Percentiles rank a stretch among this genome's conserved stretches.
Conservation (phyloP, 169 alveolate species). For the Eimeria maxima region DNA sequence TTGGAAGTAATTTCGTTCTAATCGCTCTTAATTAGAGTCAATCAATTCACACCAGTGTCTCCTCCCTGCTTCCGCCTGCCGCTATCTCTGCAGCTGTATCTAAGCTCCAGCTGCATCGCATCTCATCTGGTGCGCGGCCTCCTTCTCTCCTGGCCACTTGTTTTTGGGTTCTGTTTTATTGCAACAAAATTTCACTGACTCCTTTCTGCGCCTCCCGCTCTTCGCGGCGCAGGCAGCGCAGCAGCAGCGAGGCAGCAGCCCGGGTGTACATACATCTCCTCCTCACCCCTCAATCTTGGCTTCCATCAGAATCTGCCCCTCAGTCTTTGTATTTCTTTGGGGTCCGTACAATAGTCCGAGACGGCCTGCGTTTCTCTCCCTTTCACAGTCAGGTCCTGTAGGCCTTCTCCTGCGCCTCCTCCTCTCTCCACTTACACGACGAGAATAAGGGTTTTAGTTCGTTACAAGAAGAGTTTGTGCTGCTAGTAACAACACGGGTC, state of each 20-base stretch:
- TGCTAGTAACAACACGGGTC: too few relatives aligned
- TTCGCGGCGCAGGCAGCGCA: conserved; percentile 11
- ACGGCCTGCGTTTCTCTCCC: not conserved
- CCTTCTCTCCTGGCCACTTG: not conserved
- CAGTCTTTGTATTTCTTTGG: not conserved
- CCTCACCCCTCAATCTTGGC: not conserved
- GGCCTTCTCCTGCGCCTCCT: not conserved
- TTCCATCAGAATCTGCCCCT: not conserved
- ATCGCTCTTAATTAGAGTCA: conserved; percentile 5
- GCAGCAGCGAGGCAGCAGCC: not conserved
- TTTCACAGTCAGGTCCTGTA: not conserved
- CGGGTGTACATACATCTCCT: conserved; percentile 11
- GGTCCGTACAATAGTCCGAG: not conserved
- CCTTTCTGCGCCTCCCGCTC: conserved; percentile 6
- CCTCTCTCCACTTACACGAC: not conserved
- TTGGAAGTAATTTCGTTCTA: conserved; percentile 2
- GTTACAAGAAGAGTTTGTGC: not conserved
- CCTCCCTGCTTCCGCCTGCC: conserved; percentile 16
- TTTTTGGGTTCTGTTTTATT: not conserved
- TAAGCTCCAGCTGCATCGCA: conserved; percentile 16
- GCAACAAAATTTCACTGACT: conserved; percentile 34
- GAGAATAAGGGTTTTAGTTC: not conserved
- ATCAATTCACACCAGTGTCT: not conserved
- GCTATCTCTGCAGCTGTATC: conserved; percentile 20
- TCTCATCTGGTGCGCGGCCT: conserved; percentile 49